Evolutionary conservation across 768 basidiomycete genomes (phyloP).

Genomic region (Leucosporidium scottii): DNA sequence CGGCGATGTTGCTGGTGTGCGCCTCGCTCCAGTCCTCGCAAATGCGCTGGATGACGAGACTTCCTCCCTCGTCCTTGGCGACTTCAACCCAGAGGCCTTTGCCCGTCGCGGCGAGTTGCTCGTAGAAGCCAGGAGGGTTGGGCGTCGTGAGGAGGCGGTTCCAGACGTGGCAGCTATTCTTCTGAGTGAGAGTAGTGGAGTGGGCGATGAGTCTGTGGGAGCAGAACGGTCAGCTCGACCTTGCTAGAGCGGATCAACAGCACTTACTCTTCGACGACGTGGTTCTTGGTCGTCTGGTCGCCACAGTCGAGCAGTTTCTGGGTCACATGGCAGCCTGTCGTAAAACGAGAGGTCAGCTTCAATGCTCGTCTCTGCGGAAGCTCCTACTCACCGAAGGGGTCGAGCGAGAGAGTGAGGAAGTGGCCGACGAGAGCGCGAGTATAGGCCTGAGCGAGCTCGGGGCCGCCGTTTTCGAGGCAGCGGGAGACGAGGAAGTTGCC

Average conservation of each 20-base stretch:
- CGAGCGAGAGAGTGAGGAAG: slow-evolving; percentile 19
- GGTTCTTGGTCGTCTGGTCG: slow-evolving; percentile 8
- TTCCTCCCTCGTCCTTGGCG: slow-evolving; percentile 24
- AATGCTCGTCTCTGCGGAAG: no score
- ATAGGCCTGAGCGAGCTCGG: neutral
- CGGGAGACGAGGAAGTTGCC: slow-evolving; percentile 33
- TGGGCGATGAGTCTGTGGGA: slow-evolving; percentile 9
- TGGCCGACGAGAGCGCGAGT: neutral
- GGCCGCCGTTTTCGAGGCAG: slow-evolving; percentile 28
- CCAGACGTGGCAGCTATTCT: slow-evolving; percentile 21
- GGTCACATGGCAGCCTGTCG: slow-evolving; percentile 23
- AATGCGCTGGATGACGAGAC: slow-evolving; percentile 24
- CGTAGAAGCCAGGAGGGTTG: slow-evolving; percentile 21
- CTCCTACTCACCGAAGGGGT: slow-evolving; percentile 13
- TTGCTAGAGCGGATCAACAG: no score
- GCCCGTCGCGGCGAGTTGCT: slow-evolving; percentile 16
- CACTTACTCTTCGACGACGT: slow-evolving; percentile 21
- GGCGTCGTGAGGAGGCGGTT: slow-evolving; percentile 21
- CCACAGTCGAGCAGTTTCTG: slow-evolving; percentile 31
- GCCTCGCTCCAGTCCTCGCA: slow-evolving; percentile 26
- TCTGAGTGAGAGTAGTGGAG: slow-evolving; percentile 13
- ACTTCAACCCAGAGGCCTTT: neutral
- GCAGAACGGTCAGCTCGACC: no score
- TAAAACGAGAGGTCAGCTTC: no score
- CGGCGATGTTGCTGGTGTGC: slow-evolving; percentile 7